Base-by-base conservation (phyloP, 2,329 filamentous ascomycete genomes). In the Aspergillus sp. region DNA sequence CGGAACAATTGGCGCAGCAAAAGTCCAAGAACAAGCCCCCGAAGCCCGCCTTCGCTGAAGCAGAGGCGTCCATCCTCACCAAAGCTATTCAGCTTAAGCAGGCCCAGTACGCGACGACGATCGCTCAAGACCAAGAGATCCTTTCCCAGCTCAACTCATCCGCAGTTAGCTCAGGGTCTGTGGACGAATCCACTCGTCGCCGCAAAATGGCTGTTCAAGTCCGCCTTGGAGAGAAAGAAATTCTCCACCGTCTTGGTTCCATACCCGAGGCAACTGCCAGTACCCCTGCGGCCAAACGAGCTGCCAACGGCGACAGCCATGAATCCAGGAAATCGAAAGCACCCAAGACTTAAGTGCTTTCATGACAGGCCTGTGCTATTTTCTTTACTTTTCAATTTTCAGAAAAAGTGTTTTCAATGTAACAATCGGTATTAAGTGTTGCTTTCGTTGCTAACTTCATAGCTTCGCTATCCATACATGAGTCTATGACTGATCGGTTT, bases 201-300 rank as follows among this genome's bases (percentile, higher is more conserved):
- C 62, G 68, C 13, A 74, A 71, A 41, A 88, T 88, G 84, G 88
- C 88, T 0, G 63, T 85, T 19, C 74, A 81, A 47, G 86, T 91
- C 33, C 81, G 89, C 53, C 71, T 85, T 2, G 89, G 88, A 13
- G 89, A 93, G 71, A 90, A 90, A 68, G 78, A 79, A 59, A 75
- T 92, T 5, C 65, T 91, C 20, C 71, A 76, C 50, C 78, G 83
- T 62, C 76, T 84, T 1, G 75, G 80, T 53, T 59, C 55, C 45
- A 70, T 67, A 57, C 65, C 76, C 32, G 59, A 65, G 24, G 32
- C 50, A 11, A 50, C 24, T 22, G 44, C 33, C 42, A 50, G 52
- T 14, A 58, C 54, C 14, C 62, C 64, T 10, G 40, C 56, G 11
- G 47, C 63, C 24, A 74, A 75, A 53, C 64, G 71, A 40, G 54